A percentile compares a stretch with the other conserved stretches of the same genome.
These are phyloP conservation scores for Starmerella sp. DNA, from an alignment of 805 yeast genomes.

Conservation along the genomic window DNA sequence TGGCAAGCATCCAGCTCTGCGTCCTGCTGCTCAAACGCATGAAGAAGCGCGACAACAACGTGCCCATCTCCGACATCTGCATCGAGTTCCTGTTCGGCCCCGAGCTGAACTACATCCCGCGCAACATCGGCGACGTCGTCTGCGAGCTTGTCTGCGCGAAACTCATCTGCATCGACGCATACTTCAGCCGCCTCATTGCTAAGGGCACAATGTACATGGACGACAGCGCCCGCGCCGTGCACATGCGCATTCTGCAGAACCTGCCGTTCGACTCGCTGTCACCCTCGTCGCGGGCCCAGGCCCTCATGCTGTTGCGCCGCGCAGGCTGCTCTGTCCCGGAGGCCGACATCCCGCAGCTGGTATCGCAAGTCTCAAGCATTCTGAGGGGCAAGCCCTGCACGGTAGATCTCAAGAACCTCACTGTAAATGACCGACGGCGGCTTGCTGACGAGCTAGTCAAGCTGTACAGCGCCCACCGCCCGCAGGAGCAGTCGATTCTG, in stretches of 20 bases:
- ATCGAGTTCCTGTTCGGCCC: constrained; percentile 20
- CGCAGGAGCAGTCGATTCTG: neutral
- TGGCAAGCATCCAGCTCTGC: constrained; percentile 14
- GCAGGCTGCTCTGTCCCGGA: neutral
- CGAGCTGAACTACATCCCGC: constrained; percentile 7
- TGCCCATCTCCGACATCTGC: constrained; percentile 16
- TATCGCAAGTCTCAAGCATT: neutral
- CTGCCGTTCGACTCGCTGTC: constrained; percentile 24
- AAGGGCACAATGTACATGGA: constrained; percentile 66
- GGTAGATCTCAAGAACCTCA: neutral
- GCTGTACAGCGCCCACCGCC: neutral
- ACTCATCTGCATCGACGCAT: constrained; percentile 49
- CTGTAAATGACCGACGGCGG: constrained; percentile 1
- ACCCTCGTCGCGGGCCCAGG: constrained; percentile 16
- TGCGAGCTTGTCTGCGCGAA: constrained; percentile 40
- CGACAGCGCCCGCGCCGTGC: constrained; percentile 33
- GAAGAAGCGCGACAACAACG: constrained; percentile 8
- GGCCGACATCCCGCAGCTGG: neutral
- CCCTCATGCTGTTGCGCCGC: constrained; percentile 14
- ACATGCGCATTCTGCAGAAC: constrained; percentile 39
- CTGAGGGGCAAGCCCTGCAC: constrained; percentile 2
- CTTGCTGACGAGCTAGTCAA: constrained; percentile 4
- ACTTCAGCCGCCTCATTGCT: constrained; percentile 70
- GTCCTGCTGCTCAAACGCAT: constrained; percentile 16
- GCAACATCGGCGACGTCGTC: constrained; percentile 32